Conservation (phyloP, 208 protist genomes). For the Trypanosomatidae sp. region DNA sequence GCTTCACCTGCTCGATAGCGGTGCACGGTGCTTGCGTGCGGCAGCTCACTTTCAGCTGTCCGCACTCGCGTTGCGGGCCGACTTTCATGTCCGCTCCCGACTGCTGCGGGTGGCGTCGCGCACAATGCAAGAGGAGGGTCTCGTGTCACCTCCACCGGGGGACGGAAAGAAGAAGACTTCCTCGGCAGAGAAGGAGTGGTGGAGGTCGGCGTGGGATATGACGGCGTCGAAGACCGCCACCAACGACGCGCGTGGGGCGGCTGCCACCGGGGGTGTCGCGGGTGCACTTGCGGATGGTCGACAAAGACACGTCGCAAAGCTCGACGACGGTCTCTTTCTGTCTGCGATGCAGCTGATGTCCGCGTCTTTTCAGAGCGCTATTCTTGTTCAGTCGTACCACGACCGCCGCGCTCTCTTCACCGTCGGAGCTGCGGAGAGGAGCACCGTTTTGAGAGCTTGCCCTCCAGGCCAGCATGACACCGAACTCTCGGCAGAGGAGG, state of each 20-base stretch:
- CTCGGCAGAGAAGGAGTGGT: constrained; percentile 12
- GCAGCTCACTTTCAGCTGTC: constrained; percentile 10
- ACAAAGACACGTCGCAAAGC: constrained; percentile 13
- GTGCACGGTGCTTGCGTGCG: constrained; percentile 8
- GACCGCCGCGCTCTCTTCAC: not conserved
- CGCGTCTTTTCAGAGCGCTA: constrained; percentile 11
- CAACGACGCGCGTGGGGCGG: not conserved
- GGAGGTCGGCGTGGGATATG: constrained; percentile 11
- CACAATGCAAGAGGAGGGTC: constrained; percentile 1
- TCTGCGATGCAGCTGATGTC: constrained; percentile 21
- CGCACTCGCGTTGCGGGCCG: not conserved
- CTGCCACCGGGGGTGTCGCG: not conserved
- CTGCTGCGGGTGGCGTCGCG: constrained; percentile 15
- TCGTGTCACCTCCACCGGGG: not conserved
- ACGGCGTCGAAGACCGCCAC: constrained; percentile 8
- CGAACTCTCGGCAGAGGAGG: not conserved
- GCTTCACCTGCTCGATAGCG: constrained; percentile 5
- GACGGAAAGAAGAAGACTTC: not conserved
- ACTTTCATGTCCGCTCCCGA: constrained; percentile 9
- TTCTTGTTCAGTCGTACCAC: constrained; percentile 4
- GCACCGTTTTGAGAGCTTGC: not conserved
- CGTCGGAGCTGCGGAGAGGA: not conserved
- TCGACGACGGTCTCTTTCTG: constrained; percentile 28
- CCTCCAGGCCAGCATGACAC: not conserved
- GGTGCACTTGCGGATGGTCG: not conserved